A percentile compares a stretch with the other conserved stretches of the same genome.
phyloP scores from a whole-genome alignment of 1,284 basidiomycete species.

The Neolentinus lepideus region DNA sequence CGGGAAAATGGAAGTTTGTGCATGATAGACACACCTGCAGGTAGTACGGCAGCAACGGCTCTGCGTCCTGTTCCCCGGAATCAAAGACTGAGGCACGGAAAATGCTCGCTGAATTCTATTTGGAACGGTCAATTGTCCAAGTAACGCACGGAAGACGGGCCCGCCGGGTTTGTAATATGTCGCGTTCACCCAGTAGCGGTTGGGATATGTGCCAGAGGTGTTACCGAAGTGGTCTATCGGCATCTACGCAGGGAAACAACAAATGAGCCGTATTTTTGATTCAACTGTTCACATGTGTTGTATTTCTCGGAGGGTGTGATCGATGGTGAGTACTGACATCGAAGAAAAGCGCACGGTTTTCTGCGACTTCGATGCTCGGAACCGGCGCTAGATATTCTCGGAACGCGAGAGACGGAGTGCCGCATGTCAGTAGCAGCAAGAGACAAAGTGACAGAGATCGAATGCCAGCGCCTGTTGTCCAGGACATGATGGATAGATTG shows the following conservation, averaged over 20 bases:
- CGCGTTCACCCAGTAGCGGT: constrained; percentile 48
- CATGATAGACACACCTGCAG: constrained; percentile 23
- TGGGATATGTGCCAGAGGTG: constrained; percentile 29
- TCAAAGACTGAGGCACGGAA: constrained; percentile 32
- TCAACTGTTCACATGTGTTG: not conserved
- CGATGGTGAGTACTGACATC: constrained; percentile 13
- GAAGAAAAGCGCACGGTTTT: constrained; percentile 19
- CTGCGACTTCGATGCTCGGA: not conserved
- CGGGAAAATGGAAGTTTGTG: not conserved
- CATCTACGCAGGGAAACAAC: constrained; percentile 21
- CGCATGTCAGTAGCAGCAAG: not conserved
- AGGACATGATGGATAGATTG: not conserved
- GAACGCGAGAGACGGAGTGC: not conserved
- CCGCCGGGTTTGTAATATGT: constrained; percentile 46
- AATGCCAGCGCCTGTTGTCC: not conserved
- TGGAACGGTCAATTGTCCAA: not conserved
- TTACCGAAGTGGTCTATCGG: constrained; percentile 35
- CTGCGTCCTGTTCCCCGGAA: constrained; percentile 43
- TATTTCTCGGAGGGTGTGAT: not conserved
- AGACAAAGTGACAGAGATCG: not conserved
- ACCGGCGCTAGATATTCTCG: not conserved
- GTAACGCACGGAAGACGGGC: constrained; percentile 33
- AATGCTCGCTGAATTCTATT: not conserved
- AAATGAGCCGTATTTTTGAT: not conserved
- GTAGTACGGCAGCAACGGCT: constrained; percentile 40